Conservation (phyloP, 192 early-diverging fungal species). For the Thamnidium elegans region DNA sequence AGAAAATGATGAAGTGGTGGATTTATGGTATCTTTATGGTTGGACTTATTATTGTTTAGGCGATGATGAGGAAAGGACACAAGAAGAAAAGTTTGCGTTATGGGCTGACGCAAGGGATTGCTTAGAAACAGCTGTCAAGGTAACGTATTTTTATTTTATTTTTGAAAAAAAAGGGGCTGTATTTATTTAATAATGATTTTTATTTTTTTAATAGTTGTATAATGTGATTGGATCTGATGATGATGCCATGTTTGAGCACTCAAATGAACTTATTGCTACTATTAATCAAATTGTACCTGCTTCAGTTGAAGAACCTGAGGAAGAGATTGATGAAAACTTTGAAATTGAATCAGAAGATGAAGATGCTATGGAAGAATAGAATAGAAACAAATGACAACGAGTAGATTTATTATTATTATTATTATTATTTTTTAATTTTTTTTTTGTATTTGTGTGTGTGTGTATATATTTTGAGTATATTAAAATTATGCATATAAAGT, state of each 20-base stretch:
- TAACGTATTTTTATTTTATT: constrained; percentile 21
- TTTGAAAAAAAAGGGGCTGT: background rate
- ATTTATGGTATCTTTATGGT: constrained; percentile 94
- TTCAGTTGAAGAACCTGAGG: constrained; percentile 46
- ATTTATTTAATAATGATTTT: background rate
- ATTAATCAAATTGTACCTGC: constrained; percentile 55
- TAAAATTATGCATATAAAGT: background rate
- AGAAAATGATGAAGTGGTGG: constrained; percentile 91
- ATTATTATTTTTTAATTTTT: background rate
- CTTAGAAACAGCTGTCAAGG: constrained; percentile 64
- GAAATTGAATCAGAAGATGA: constrained; percentile 55
- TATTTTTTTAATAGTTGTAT: constrained; percentile 47
- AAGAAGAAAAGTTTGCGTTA: constrained; percentile 50
- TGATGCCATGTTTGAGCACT: constrained; percentile 64
- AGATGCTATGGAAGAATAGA: constrained; percentile 38
- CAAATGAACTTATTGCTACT: constrained; percentile 60
- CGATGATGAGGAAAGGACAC: constrained; percentile 46
- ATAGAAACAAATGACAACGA: constrained; percentile 1
- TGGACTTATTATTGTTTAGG: constrained; percentile 84
- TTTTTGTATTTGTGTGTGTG: background rate
- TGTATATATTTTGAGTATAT: background rate
- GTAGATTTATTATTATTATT: background rate
- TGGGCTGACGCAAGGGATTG: constrained; percentile 78
- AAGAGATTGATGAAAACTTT: constrained; percentile 47
- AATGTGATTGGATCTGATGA: constrained; percentile 62